These are phyloP conservation scores for Aspergillus sclerotioniger DNA, from an alignment of 495 filamentous ascomycete genomes.

Conservation along the genomic window DNA sequence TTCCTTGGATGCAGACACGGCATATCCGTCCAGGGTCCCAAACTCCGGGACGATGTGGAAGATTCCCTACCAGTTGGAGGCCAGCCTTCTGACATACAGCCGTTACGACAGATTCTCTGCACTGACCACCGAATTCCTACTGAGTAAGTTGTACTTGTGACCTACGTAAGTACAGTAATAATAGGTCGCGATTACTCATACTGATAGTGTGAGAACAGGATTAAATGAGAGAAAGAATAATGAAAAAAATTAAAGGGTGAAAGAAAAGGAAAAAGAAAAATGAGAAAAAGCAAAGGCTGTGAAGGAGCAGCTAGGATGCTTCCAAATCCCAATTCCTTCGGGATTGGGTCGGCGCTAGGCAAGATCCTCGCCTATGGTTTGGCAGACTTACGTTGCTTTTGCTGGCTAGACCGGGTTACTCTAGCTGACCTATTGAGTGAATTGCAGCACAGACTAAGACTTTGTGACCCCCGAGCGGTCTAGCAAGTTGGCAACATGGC, in stretches of 20 bases:
- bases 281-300: not conserved
- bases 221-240: not conserved
- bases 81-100: conserved; percentile 1
- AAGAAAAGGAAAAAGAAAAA: not conserved
- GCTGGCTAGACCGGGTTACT: conserved; percentile 6
- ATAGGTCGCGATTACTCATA: not conserved
- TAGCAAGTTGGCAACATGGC: not conserved
- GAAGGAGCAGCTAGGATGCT: conserved; percentile 2
- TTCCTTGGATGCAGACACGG: conserved; percentile 6
- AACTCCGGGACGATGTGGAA: conserved; percentile 1
- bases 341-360: conserved; percentile 4
- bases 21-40: conserved; percentile 7
- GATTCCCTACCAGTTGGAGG: conserved; percentile 1
- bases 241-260: not conserved
- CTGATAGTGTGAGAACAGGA: not conserved
- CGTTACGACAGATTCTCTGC: conserved; percentile 2
- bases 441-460: conserved; percentile 1
- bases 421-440: conserved; percentile 1
- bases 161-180: not conserved
- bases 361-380: not conserved
- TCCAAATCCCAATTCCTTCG: conserved; percentile 8
- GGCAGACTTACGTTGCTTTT: not conserved
- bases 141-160: not conserved
- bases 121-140: not conserved
- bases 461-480: not conserved